Evolutionary conservation across 2,329 filamentous ascomycete species (phyloP).

Genomic region (Colletotrichum nymphaeae): DNA sequence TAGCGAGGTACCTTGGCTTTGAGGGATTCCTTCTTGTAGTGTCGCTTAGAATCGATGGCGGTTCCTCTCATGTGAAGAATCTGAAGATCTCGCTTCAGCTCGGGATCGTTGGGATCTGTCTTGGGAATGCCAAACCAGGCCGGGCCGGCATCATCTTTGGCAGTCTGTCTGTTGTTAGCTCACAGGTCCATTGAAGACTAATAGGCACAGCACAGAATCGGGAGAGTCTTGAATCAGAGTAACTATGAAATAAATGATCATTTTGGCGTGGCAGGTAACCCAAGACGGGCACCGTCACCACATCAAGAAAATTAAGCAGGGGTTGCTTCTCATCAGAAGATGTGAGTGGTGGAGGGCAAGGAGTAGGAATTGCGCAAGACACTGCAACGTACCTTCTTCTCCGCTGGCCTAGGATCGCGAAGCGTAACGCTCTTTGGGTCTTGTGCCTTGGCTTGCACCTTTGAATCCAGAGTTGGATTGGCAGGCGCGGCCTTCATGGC

Average conservation of each 20-base stretch:
- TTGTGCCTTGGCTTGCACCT: conserved; percentile 15
- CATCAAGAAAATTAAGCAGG: conserved; percentile 39
- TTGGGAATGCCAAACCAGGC: conserved; percentile 91
- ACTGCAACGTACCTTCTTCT: conserved; percentile 24
- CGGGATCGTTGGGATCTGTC: conserved; percentile 83
- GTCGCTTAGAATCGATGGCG: conserved; percentile 87
- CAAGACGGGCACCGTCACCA: conserved; percentile 53
- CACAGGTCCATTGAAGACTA: not conserved
- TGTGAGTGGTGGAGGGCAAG: not conserved
- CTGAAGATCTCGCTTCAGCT: conserved; percentile 90
- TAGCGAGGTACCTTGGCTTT: conserved; percentile 82
- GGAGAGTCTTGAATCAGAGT: conserved; percentile 68
- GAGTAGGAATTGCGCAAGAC: too few relatives aligned
- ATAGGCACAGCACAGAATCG: not conserved
- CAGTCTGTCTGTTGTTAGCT: conserved; percentile 3
- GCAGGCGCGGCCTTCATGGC: conserved; percentile 11
- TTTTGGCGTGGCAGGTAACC: conserved; percentile 64
- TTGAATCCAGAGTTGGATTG: not conserved
- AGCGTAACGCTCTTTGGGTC: conserved; percentile 20
- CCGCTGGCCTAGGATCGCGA: conserved; percentile 29
- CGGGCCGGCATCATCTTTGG: conserved; percentile 73
- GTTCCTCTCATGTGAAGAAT: conserved; percentile 84
- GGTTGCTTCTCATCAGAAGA: conserved; percentile 54
- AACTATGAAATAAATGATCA: conserved; percentile 75
- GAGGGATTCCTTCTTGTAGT: conserved; percentile 87